Percentiles rank a stretch among this genome's conserved stretches.
Conservation (phyloP, 2,329 filamentous ascomycete genomes). For the Fusarium beomiforme region DNA sequence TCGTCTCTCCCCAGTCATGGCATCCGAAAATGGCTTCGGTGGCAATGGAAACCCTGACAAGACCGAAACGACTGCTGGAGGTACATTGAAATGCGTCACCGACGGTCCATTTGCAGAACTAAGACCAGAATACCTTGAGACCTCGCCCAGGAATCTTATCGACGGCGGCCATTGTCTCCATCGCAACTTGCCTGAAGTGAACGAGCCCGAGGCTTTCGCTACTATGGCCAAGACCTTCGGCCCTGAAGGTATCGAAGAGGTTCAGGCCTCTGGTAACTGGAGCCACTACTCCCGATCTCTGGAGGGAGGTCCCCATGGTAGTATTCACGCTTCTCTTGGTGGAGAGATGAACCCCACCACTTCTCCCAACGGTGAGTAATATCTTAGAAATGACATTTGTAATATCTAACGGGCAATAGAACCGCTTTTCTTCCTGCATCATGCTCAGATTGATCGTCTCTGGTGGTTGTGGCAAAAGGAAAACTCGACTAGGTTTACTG, state of each 20-base stretch:
- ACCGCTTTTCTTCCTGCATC: constrained; percentile 16
- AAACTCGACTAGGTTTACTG: not conserved
- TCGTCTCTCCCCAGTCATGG: not conserved
- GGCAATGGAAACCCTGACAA: not conserved
- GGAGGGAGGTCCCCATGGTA: constrained; percentile 1
- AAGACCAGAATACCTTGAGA: not conserved
- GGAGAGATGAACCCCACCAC: constrained; percentile 21
- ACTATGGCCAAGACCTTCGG: not conserved
- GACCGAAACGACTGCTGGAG: not conserved
- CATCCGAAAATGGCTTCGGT: not conserved
- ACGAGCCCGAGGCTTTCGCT: not conserved
- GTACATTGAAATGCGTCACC: not conserved
- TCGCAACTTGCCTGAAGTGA: not conserved
- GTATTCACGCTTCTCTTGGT: not conserved
- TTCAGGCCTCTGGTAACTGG: not conserved
- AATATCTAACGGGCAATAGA: not conserved
- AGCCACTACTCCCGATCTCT: not conserved
- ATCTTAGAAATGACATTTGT: fast-evolving
- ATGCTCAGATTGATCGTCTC: constrained; percentile 2
- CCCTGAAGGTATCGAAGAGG: not conserved
- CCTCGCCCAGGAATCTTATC: not conserved
- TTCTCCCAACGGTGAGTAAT: not conserved
- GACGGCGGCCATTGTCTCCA: not conserved
- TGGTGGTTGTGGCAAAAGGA: constrained; percentile 15
- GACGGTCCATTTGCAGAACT: not conserved